These are phyloP conservation scores for Circinella minor DNA, from an alignment of 371 early-diverging fungal species.

Conservation along the genomic window DNA sequence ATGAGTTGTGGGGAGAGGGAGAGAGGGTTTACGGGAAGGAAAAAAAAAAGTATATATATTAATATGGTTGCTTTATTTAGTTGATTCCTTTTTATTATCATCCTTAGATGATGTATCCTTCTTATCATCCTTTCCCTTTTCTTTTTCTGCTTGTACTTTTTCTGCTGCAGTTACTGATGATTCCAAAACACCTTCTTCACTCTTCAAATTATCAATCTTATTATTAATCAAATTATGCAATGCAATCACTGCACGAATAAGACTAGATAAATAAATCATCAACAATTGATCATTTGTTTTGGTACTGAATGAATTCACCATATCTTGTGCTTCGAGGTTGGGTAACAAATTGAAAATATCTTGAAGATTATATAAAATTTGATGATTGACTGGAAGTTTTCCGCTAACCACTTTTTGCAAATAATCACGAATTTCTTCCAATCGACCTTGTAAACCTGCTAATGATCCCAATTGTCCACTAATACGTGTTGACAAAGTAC, in stretches of 20 bases:
- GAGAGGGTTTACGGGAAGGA: neutral
- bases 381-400: conserved; percentile 90
- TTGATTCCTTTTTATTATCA: neutral
- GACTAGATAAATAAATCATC: conserved; percentile 87
- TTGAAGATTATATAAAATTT: conserved; percentile 95
- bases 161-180: conserved; percentile 12
- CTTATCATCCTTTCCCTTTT: conserved; percentile 11
- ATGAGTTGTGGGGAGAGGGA: too few species aligned
- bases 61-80: neutral
- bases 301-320: conserved; percentile 81
- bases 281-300: conserved; percentile 96
- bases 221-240: conserved; percentile 95
- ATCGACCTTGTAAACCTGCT: conserved; percentile 82
- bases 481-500: conserved; percentile 89
- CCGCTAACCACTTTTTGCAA: conserved; percentile 87
- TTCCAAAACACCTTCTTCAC: conserved; percentile 38
- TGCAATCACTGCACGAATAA: conserved; percentile 93
- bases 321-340: conserved; percentile 77
- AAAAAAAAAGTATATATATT: neutral
- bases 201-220: conserved; percentile 74
- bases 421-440: conserved; percentile 88
- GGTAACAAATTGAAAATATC: conserved; percentile 96
- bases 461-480: conserved; percentile 88
- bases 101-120: neutral
- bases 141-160: neutral